phyloP scores from a whole-genome alignment of 176 grass and related monocot genomes.

The Bonia amplexicaulis region DNA sequence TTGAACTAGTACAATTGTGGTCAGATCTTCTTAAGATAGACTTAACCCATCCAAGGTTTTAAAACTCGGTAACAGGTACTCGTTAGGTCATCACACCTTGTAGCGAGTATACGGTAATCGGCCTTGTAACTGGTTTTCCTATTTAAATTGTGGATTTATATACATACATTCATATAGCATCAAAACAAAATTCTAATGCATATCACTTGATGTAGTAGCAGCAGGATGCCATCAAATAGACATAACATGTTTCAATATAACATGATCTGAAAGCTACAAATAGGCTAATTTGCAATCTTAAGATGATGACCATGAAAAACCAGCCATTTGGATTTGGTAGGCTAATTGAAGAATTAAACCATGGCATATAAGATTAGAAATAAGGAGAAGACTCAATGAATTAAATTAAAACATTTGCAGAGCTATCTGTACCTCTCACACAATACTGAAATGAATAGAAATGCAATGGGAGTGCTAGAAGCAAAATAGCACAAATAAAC shows the following conservation, averaged over 20 bases:
- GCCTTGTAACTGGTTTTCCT: not conserved
- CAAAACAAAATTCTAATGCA: not conserved
- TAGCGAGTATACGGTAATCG: not conserved
- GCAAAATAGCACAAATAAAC: too few species aligned
- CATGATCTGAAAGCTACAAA: too few species aligned
- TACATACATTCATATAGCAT: not conserved
- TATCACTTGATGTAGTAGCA: too few species aligned
- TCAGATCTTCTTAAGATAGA: not conserved
- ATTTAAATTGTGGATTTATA: not conserved
- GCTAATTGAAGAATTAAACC: too few species aligned
- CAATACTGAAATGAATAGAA: too few species aligned
- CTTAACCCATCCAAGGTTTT: not conserved
- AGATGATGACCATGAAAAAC: too few species aligned
- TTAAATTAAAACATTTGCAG: not conserved
- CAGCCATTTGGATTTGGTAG: too few species aligned
- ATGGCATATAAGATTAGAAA: too few species aligned
- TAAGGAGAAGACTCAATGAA: not conserved
- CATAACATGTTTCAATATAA: too few species aligned
- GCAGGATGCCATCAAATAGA: too few species aligned
- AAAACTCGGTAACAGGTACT: not conserved
- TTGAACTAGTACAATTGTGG: not conserved
- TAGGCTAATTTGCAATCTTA: too few species aligned
- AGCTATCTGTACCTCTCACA: not conserved
- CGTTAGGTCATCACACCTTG: not conserved
- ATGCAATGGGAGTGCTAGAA: too few species aligned